These are phyloP conservation scores for Rhypophila decipiens DNA, from an alignment of 495 filamentous ascomycete species.

Conservation along the genomic window DNA sequence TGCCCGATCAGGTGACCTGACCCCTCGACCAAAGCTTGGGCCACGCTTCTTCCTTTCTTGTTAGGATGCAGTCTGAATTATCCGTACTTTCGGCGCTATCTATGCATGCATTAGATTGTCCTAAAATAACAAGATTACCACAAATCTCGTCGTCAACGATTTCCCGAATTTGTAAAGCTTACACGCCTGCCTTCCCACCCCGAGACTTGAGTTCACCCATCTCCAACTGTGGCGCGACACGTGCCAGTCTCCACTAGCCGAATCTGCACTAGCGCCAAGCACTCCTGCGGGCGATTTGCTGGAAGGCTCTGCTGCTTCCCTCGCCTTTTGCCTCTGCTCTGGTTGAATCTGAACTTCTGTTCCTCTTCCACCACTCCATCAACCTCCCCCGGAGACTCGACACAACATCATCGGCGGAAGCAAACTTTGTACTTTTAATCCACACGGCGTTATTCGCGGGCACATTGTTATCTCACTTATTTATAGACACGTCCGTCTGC, in stretches of 20 bases:
- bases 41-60: no score
- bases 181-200: no score
- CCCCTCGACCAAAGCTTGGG: no score
- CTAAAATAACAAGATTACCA: no score
- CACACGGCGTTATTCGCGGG: constrained; percentile 13
- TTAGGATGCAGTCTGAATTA: no score
- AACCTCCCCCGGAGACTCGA: constrained; percentile 1
- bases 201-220: no score
- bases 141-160: no score
- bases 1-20: constrained; percentile 7
- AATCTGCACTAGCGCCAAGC: constrained; percentile 13
- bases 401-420: constrained; percentile 7
- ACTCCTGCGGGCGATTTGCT: constrained; percentile 13
- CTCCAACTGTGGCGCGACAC: constrained; percentile 20
- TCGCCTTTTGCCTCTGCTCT: constrained; percentile 11
- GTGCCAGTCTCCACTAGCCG: constrained; percentile 11
- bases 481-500: constrained; percentile 4
- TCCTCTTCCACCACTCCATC: constrained; percentile 13
- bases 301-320: constrained; percentile 33
- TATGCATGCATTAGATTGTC: no score
- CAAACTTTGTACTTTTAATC: constrained; percentile 24
- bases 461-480: constrained; percentile 13
- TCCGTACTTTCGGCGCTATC: no score
- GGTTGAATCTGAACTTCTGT: constrained; percentile 15
- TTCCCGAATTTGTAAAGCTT: no score